Evolutionary conservation across 257 asterid species (phyloP), one percentile per base, ranked within the genome.

Genomic region (Oldenlandia corymbosa): DNA sequence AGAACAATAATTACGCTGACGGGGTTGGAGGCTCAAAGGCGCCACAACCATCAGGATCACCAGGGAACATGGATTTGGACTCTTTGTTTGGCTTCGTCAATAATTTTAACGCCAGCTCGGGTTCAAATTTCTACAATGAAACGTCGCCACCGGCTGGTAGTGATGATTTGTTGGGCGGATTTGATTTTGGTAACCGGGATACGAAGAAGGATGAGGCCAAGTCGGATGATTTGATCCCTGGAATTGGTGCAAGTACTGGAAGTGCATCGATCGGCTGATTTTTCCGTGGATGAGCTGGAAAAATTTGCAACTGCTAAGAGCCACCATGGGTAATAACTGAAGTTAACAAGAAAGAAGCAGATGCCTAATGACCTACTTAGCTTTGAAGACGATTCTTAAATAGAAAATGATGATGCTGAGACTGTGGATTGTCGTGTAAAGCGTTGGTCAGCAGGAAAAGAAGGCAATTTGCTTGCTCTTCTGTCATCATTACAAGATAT

Each of bases 381-480:
- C n/a, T n/a, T n/a, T n/a, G n/a, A n/a, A n/a, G n/a, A n/a, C n/a
- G n/a, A n/a, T n/a, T n/a, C n/a, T n/a, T n/a, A n/a, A n/a, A n/a
- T n/a, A n/a, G n/a, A n/a, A n/a, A n/a, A n/a, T n/a, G n/a, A n/a
- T n/a, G n/a, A n/a, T 58, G 88, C 91, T 8, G 89, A 83, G 51
- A 74, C 80, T 47, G 54, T 91, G 83, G 85, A 88, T 64, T 37
- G 64, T 60, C 81, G 85, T 66, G 79, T 91, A 72, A 88, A 82
- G 85, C 85, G 81, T 20, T 91, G 98, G 96, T 89, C 90, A 62
- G 81, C 96, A 1, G 98, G 98, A 43, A 91, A 91, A 82, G 98
- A 86, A 80, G 85, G 88, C 74, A 91, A 91, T 66, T 77, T 91
- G 68, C 90, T 96, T 26, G 92, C 96, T n/a, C 78, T 91, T 76